phyloP scores from a whole-genome alignment of 2,329 filamentous ascomycete genomes.

The Fusarium incarnatum region DNA sequence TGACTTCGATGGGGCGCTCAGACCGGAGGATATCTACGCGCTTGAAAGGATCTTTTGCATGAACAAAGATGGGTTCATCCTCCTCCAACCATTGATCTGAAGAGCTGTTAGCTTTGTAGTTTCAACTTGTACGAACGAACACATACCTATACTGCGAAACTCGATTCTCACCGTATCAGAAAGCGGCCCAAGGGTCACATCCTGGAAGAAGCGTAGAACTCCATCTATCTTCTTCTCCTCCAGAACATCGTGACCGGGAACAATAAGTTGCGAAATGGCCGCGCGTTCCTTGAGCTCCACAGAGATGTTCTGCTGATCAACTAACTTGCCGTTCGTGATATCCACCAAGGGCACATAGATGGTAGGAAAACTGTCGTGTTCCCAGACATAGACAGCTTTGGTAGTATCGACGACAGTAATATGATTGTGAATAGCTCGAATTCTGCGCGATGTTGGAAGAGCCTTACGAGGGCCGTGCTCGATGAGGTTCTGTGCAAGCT shows the following conservation, averaged over 20 bases:
- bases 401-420: conserved; percentile 54
- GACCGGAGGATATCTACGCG: conserved; percentile 71
- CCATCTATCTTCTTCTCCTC: conserved; percentile 48
- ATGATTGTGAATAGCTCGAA: conserved; percentile 51
- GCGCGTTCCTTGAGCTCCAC: conserved; percentile 43
- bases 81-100: conserved; percentile 64
- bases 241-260: conserved; percentile 43
- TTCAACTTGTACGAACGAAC: accelerated
- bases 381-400: conserved; percentile 55
- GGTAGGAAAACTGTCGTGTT: conserved; percentile 62
- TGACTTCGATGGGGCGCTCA: conserved; percentile 63
- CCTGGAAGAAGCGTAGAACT: conserved; percentile 55
- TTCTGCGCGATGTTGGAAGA: conserved; percentile 44
- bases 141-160: conserved; percentile 52
- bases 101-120: background rate
- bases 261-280: conserved; percentile 49
- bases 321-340: conserved; percentile 46
- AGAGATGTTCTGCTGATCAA: conserved; percentile 45
- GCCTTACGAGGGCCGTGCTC: conserved; percentile 38
- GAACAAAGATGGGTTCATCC: conserved; percentile 67
- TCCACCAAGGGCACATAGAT: conserved; percentile 54
- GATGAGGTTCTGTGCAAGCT: conserved; percentile 27
- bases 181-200: conserved; percentile 51
- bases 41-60: conserved; percentile 76
- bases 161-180: conserved; percentile 51